A percentile compares a stretch with the other conserved stretches of the same genome.
Conservation (phyloP, 2,329 filamentous ascomycete species). For the Apiospora arundinis region DNA sequence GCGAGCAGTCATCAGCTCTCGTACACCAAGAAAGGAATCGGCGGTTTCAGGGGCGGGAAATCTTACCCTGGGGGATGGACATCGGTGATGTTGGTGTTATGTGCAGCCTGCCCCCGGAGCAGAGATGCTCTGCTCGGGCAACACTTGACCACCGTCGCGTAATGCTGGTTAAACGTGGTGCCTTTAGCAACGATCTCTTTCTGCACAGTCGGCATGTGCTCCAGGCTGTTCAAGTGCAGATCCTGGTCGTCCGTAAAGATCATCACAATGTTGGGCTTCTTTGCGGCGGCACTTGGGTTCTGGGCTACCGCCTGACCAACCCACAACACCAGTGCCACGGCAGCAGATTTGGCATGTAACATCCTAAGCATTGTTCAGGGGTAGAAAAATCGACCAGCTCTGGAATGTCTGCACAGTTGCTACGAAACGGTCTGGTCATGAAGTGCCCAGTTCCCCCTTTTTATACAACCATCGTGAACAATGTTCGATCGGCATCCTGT, state of each 20-base stretch:
- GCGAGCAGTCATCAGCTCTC: not conserved
- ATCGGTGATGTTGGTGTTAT: not conserved
- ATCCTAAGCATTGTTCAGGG: not conserved
- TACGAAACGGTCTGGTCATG: not conserved
- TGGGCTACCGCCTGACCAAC: not conserved
- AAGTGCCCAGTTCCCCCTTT: not conserved
- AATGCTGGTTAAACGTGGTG: conserved; percentile 36
- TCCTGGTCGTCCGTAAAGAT: not conserved
- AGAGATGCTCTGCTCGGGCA: conserved; percentile 36
- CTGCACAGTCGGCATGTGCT: conserved; percentile 24
- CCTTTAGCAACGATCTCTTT: conserved; percentile 34
- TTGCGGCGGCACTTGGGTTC: not conserved
- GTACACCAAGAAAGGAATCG: not conserved
- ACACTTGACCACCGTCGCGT: conserved; percentile 37
- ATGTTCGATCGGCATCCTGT: not conserved
- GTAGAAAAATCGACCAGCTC: too few species aligned
- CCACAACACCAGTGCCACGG: not conserved
- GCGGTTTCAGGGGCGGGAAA: not conserved
- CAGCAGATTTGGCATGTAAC: not conserved
- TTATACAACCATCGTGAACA: not conserved
- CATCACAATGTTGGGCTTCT: not conserved
- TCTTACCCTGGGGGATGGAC: not conserved
- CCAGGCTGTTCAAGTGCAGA: not conserved
- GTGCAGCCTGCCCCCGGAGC: conserved; percentile 32
- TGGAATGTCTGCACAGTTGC: too few species aligned